phyloP scores from a whole-genome alignment of 1,284 basidiomycete genomes.

The Irpex sp. region DNA sequence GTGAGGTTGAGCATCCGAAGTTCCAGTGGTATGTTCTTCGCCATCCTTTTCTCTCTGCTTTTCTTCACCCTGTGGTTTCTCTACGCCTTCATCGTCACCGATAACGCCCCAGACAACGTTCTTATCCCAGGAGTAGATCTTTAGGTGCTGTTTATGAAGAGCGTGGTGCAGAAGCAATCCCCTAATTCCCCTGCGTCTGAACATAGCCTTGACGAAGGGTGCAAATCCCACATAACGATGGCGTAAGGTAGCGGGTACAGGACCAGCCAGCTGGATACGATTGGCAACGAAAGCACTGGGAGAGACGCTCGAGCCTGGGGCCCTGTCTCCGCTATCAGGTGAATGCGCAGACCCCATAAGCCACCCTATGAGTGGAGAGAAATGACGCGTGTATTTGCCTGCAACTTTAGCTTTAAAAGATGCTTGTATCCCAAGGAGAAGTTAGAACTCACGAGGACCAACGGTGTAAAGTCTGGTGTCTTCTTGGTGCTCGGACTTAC shows the following conservation, averaged over 20 bases:
- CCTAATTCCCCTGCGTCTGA: conserved; percentile 32
- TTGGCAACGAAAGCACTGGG: conserved; percentile 41
- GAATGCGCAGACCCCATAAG: conserved; percentile 18
- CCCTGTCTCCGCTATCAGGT: conserved; percentile 7
- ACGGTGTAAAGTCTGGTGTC: conserved; percentile 38
- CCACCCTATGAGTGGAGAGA: conserved; percentile 29
- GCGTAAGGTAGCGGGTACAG: conserved; percentile 39
- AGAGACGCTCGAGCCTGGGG: conserved; percentile 10
- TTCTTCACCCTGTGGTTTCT: neutral
- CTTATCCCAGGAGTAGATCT: conserved; percentile 40
- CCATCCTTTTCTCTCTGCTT: conserved; percentile 3
- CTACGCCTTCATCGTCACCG: conserved; percentile 10
- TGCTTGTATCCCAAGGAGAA: neutral
- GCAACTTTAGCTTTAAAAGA: neutral
- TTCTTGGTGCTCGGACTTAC: conserved; percentile 27
- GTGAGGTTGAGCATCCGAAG: conserved; percentile 5
- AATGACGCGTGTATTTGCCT: conserved; percentile 31
- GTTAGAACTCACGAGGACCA: conserved; percentile 30
- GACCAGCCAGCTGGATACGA: conserved; percentile 42
- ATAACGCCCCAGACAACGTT: conserved; percentile 35
- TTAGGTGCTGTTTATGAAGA: conserved; percentile 40
- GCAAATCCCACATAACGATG: conserved; percentile 45
- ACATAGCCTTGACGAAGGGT: conserved; percentile 41
- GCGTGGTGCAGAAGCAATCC: conserved; percentile 37
- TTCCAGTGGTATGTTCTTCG: neutral